Base-by-base conservation (phyloP, 176 grass and related monocot genomes). In the Triticum timopheevii region DNA sequence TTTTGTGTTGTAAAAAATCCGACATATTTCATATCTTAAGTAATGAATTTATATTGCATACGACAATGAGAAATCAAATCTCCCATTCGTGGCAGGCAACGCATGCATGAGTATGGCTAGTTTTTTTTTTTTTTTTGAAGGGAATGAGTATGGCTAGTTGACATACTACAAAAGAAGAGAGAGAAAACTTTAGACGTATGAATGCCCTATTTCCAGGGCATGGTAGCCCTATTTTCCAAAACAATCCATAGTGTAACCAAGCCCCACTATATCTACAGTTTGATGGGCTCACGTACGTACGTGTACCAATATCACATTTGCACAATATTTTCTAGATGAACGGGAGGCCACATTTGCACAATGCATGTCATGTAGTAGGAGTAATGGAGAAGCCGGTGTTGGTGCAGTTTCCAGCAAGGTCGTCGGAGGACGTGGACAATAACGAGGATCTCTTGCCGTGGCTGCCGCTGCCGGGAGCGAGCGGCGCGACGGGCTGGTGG, bases 401-500 rank as follows among this genome's bases (percentile, higher is more conserved):
- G 72, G 72, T 9, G 70, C 58, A 28, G 16, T 50, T 81, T 4
- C 16, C 58, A 71, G 13, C 20, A 56, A 61, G 36, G 6, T 76
- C 72, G 4, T 22, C 16, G 34, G 82, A 31, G 35, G 82, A 31
- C 3, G 82, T 40, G 5, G 87, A 63, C 7, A 52, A 52, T 17
- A 50, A 50, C 1, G 25, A 15, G 17, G 17, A 13, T 36, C 73
- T 70, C 49, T 61, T 73, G 45, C 13, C 24, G 38, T 69, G 76
- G 17, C 35, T 84, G 44, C 33, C 35, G 66, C 31, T n/a, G 36
- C 39, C 39, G 39, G 44, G 3, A 59, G 8, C 69, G 74, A 71
- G 69, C 17, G 89, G 77, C 58, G 69, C 78, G 3, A 74, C 92
- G 12, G 97, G 87, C 12, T 89, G 13, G 52, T 98, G 97, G 1